A percentile compares a stretch with the other conserved stretches of the same genome.
Conservation (phyloP, 1,284 basidiomycete species). For the Heliocybe sulcata region DNA sequence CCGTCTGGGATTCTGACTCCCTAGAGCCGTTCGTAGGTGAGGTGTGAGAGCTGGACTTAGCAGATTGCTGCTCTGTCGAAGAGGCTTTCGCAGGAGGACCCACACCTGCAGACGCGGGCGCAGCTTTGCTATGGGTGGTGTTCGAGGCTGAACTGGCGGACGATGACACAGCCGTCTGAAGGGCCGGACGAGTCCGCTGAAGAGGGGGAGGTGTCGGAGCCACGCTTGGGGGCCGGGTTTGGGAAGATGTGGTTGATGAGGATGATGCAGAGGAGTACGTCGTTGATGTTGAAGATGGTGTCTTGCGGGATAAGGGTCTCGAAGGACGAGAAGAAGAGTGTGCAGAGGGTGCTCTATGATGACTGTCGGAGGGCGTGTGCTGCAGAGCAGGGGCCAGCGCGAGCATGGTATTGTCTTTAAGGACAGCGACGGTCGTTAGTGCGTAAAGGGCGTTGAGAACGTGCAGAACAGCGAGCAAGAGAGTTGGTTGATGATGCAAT, state of each 20-base stretch:
- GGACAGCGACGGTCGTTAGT: background rate
- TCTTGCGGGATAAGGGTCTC: conserved; percentile 8
- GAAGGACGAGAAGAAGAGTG: conserved; percentile 8
- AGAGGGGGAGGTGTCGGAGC: background rate
- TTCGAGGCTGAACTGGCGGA: background rate
- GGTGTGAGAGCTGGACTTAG: background rate
- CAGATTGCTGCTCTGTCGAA: background rate
- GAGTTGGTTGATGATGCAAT: background rate
- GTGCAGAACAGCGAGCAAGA: background rate
- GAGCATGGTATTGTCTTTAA: conserved; percentile 1
- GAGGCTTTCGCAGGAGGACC: background rate
- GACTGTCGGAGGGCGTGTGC: conserved; percentile 1
- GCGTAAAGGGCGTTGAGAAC: background rate
- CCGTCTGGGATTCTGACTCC: background rate
- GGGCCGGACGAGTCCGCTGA: background rate
- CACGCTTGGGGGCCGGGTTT: conserved; percentile 4
- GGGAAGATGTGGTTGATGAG: conserved; percentile 9
- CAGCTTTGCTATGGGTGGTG: background rate
- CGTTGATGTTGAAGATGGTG: conserved; percentile 8
- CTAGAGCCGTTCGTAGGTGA: background rate
- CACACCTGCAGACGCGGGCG: background rate
- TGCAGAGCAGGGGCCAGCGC: conserved; percentile 3
- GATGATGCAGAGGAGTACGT: conserved; percentile 8
- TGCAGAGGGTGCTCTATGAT: background rate
- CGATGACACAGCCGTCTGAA: background rate